Evolutionary conservation across 2,329 filamentous ascomycete species (phyloP), one percentile per base, ranked within the genome.

Genomic region (Trichoderma guizhouense): DNA sequence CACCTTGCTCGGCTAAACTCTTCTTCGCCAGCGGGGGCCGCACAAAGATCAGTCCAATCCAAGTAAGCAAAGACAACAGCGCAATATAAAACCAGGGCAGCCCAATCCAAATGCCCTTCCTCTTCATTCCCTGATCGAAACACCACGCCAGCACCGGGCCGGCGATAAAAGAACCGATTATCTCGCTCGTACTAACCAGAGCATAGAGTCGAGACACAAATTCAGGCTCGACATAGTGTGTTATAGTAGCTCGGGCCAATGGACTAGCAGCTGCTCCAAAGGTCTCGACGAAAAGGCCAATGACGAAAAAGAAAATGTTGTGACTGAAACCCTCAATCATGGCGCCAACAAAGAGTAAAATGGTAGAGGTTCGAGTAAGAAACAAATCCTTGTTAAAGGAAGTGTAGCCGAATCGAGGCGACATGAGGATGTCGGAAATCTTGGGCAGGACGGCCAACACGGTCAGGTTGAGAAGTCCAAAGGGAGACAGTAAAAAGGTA

Each of bases 171-270:
- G 81, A 79, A 0, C 83, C 83, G 8, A 80, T 51, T 6, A 82
- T 79, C 72, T 84, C 83, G 3, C 79, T 76, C 74, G 83, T 84
- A 71, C 80, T 79, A 43, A 83, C 79, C 71, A 84, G 75, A 1
- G 82, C 82, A 72, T 84, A 84, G 3, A 84, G 73, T 28, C 82
- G 78, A 36, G 83, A 83, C 1, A 81, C 84, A 32, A 79, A 80
- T 61, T 81, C 76, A 8, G 79, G 74, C 12, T 78, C 74, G 21
- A 84, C 81, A 67, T 81, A 82, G 66, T 81, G 81, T 0, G 83
- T 82, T 8, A 83, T 75, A 2, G 82, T 81, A n/a, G 83, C 82
- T 36, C 83, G 77, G 1, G 80, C 79, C 12, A 84, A 77, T 1
- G 83, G 82, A 39, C 76, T 80, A 24, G 79, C 79, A 0, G 81